A percentile compares a stretch with the other conserved stretches of the same genome.
phyloP scores from a whole-genome alignment of 2,329 filamentous ascomycete species.

The Coniochaeta sp. region DNA sequence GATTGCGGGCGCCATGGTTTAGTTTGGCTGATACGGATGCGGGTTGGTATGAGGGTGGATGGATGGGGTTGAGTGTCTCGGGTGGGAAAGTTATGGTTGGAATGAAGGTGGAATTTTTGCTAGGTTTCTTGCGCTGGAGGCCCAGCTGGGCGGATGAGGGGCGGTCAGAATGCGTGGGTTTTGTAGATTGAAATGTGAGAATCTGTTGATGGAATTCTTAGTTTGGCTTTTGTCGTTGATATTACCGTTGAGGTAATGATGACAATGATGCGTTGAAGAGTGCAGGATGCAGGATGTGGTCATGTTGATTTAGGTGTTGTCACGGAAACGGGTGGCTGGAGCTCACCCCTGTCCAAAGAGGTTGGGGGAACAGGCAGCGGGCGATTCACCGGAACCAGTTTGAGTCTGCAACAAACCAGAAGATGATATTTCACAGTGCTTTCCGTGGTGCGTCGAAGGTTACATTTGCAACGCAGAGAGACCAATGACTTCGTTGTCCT shows the following conservation, averaged over 20 bases:
- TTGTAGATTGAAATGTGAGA: neutral
- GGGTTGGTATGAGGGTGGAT: neutral
- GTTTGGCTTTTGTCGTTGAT: neutral
- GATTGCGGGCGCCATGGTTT: conserved; percentile 32
- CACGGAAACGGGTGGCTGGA: conserved; percentile 3
- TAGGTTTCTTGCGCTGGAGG: conserved; percentile 13
- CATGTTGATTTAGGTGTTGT: neutral
- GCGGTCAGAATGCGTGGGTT: neutral
- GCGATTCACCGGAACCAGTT: neutral
- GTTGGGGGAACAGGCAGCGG: neutral
- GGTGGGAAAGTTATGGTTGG: neutral
- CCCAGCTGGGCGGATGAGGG: conserved; percentile 14
- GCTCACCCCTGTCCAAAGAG: neutral
- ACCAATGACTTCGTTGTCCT: neutral
- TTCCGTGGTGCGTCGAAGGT: neutral
- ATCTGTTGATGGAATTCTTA: neutral
- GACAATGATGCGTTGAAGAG: neutral
- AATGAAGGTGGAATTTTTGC: conserved; percentile 4
- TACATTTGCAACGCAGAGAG: neutral
- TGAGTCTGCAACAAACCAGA: neutral
- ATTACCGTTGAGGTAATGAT: neutral
- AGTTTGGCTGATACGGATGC: too few relatives aligned
- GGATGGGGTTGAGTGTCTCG: conserved; percentile 3
- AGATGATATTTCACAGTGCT: neutral
- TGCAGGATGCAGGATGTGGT: neutral